Evolutionary conservation across 2,329 filamentous ascomycete genomes (phyloP), one percentile per base, ranked within the genome.

Genomic region (Aspergillus sergii): DNA sequence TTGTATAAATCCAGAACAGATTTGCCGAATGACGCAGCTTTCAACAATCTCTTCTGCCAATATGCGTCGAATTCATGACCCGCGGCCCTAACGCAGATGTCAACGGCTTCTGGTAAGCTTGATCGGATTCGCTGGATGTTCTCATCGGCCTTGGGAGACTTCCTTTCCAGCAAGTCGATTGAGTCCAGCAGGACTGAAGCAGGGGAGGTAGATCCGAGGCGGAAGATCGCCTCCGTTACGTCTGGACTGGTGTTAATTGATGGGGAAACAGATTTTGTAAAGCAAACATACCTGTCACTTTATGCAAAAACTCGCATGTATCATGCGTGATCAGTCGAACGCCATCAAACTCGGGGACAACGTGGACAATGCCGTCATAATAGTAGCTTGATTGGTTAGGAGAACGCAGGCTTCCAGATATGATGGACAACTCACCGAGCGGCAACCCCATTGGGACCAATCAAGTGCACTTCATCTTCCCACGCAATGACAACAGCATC

Each of bases 1-100:
- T 95, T 97, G 80, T 98, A 99, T 14, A 98, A 89, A 72, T 98
- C 95, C 4, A 99, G 85, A 0, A 98, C 95, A 0, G 95, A 98
- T 77, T 99, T 99, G 65, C 95, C 95, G 76, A 97, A 98, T 0
- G 94, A 98, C 0, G 95, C 95, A 7, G 95, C 95, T 76, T 96
- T 96, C n/a, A 99, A 84, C 1, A 99, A 84, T 70, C 96, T 89
- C 75, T 98, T 99, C 75, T 99, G 95, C 92, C 94, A 96, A 73
- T 94, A 89, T 2, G 90, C 84, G 71, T 89, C 92, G 75, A 93
- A 97, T 76, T 99, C 95, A 64, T 96, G 90, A 2, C 94, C 95
- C 9, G 95, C 93, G 43, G 95, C 95, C 75, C 92, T 93, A 64
- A 99, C 91, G 75, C 95, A 99, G 0, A 89, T 91, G 76, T 97